Conservation (phyloP, 176 grass and related monocot species). For the Musa schizocarpa region DNA sequence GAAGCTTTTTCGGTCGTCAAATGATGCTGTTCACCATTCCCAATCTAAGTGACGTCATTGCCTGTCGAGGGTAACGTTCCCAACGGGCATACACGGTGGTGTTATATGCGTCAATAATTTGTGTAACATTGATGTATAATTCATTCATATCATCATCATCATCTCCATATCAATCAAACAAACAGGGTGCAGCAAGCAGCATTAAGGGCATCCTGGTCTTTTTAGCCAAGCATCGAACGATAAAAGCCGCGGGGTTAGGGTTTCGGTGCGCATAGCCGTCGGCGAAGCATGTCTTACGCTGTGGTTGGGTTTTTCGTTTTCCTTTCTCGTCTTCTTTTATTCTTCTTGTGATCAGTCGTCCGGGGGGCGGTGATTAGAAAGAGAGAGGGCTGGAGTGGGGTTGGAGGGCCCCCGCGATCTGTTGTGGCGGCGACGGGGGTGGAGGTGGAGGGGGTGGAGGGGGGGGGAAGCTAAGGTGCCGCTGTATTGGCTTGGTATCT, state of each 20-base stretch:
- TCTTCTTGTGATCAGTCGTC: neutral
- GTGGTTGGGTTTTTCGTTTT: neutral
- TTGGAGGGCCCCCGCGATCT: neutral
- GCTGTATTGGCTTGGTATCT: slow-evolving; percentile 14
- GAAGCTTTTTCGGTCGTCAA: too few species aligned
- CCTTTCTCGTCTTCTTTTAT: neutral
- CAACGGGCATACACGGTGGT: too few species aligned
- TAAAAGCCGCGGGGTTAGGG: neutral
- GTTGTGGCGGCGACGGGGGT: neutral
- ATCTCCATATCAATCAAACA: too few species aligned
- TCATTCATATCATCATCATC: too few species aligned
- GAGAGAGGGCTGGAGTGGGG: slow-evolving; percentile 14
- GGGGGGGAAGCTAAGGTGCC: slow-evolving; percentile 1
- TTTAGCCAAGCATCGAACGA: neutral
- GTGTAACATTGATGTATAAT: too few species aligned
- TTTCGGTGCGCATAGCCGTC: neutral
- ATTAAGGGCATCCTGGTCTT: neutral
- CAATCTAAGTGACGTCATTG: too few species aligned
- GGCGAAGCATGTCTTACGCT: neutral
- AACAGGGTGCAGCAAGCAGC: too few species aligned
- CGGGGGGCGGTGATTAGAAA: slow-evolving; percentile 18
- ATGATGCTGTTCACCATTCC: too few species aligned
- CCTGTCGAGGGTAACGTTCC: too few species aligned
- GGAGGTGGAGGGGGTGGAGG: too few species aligned
- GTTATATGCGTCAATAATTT: too few species aligned